A percentile compares a stretch with the other conserved stretches of the same genome.
phyloP scores from a whole-genome alignment of 805 yeast species.

The Sugiyamaella marilandica region DNA sequence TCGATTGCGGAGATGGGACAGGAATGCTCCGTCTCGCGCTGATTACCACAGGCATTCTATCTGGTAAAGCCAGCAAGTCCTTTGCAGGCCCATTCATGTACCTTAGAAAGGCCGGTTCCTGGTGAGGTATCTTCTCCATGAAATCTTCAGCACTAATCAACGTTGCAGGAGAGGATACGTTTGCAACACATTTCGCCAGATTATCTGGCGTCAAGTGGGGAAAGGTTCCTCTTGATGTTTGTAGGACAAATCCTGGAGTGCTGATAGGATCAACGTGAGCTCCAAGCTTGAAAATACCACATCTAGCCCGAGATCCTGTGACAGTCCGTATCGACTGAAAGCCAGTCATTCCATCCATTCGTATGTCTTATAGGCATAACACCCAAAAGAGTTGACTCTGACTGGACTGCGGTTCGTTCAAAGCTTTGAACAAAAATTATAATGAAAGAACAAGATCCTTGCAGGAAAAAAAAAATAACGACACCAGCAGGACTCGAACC shows the following conservation, averaged over 20 bases:
- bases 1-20: slow-evolving; percentile 31
- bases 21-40: slow-evolving; percentile 31
- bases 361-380: neutral
- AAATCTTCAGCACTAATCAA: slow-evolving; percentile 37
- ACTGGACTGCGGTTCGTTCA: too few species aligned
- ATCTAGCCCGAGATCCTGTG: slow-evolving; percentile 22
- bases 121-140: slow-evolving; percentile 29
- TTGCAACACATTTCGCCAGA: slow-evolving; percentile 16
- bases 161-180: slow-evolving; percentile 20
- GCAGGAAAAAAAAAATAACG: slow-evolving; percentile 22
- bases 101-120: slow-evolving; percentile 13
- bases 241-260: slow-evolving; percentile 33
- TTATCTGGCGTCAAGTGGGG: slow-evolving; percentile 42
- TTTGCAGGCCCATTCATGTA: slow-evolving; percentile 9
- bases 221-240: slow-evolving; percentile 38
- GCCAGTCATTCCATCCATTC: slow-evolving; percentile 7
- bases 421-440: too few species aligned
- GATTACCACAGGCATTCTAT: slow-evolving; percentile 25
- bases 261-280: slow-evolving; percentile 13
- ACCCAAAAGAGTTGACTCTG: too few species aligned
- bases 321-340: slow-evolving; percentile 21
- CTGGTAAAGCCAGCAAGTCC: slow-evolving; percentile 29
- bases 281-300: slow-evolving; percentile 22
- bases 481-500: slow-evolving; percentile 39
- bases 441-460: slow-evolving; percentile 8